These are phyloP conservation scores for Apiotrichum siamense DNA, from an alignment of 1,284 basidiomycete species.

Conservation along the genomic window DNA sequence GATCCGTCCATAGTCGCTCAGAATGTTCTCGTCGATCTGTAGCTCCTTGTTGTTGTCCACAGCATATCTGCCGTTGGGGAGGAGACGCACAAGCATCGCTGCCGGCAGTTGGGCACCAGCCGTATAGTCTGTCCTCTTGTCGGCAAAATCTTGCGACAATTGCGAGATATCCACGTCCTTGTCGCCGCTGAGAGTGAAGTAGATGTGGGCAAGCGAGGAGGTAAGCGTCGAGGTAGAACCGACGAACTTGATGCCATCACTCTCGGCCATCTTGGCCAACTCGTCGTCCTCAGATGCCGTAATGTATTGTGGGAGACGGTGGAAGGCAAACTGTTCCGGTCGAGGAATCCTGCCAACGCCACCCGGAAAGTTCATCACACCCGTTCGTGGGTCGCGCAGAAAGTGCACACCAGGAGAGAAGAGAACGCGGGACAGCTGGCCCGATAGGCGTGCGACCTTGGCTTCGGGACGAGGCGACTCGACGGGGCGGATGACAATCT, in stretches of 20 bases:
- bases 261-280: conserved; percentile 59
- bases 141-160: conserved; percentile 57
- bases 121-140: conserved; percentile 63
- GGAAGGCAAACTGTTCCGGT: conserved; percentile 85
- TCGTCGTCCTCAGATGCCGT: conserved; percentile 78
- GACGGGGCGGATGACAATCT: conserved; percentile 25
- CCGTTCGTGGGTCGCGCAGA: conserved; percentile 77
- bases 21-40: conserved; percentile 59
- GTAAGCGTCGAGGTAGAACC: conserved; percentile 93
- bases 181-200: conserved; percentile 64
- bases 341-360: conserved; percentile 65
- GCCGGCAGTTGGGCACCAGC: conserved; percentile 74
- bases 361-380: conserved; percentile 78
- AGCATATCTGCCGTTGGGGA: conserved; percentile 59
- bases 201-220: conserved; percentile 76
- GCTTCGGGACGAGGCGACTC: conserved; percentile 43
- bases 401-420: conserved; percentile 92
- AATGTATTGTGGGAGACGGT: conserved; percentile 68
- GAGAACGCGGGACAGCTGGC: conserved; percentile 73
- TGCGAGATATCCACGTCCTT: conserved; percentile 57
- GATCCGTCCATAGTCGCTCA: conserved; percentile 77
- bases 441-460: conserved; percentile 62
- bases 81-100: conserved; percentile 59
- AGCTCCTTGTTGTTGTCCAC: conserved; percentile 65
- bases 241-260: conserved; percentile 55